Evolutionary conservation across 1,284 basidiomycete species (phyloP).

Genomic region (Cutaneotrichosporon cutaneum): DNA sequence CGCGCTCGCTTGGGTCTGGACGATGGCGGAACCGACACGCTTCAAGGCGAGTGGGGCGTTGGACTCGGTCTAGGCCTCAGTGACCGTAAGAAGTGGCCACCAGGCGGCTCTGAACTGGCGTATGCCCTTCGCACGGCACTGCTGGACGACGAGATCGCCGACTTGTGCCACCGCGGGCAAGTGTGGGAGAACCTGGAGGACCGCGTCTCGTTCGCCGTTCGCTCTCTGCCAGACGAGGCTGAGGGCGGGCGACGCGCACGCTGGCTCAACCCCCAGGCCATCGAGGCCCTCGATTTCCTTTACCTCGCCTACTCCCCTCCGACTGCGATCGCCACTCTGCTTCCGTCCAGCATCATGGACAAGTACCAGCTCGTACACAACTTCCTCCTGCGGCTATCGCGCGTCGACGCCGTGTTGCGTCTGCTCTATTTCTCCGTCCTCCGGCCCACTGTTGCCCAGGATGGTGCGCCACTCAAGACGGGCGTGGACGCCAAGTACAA

Average conservation of each 20-base stretch:
- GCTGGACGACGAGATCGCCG: conserved; percentile 31
- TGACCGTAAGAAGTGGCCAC: conserved; percentile 73
- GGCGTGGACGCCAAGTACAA: conserved; percentile 31
- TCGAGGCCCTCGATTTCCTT: conserved; percentile 77
- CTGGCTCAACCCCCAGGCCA: conserved; percentile 67
- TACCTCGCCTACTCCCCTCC: conserved; percentile 83
- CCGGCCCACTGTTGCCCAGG: conserved; percentile 1
- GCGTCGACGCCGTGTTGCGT: conserved; percentile 70
- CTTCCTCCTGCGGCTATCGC: conserved; percentile 69
- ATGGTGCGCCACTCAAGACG: conserved; percentile 23
- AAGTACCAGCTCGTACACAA: conserved; percentile 81
- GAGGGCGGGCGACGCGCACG: conserved; percentile 59
- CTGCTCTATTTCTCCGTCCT: conserved; percentile 60
- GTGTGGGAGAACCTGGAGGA: conserved; percentile 65
- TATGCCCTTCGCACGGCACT: conserved; percentile 63
- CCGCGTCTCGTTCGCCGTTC: conserved; percentile 76
- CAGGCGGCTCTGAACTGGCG: conserved; percentile 75
- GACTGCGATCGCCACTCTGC: conserved; percentile 65
- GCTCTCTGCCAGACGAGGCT: conserved; percentile 62
- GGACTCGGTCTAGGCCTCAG: conserved; percentile 70
- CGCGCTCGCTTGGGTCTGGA: conserved; percentile 41
- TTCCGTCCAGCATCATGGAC: conserved; percentile 66
- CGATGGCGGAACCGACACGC: not conserved
- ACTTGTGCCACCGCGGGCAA: conserved; percentile 32
- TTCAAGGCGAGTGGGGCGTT: conserved; percentile 53